A percentile compares a stretch with the other conserved stretches of the same genome.
Conservation (phyloP, 306 rosid genomes). For the Gastrolobium villosum region DNA sequence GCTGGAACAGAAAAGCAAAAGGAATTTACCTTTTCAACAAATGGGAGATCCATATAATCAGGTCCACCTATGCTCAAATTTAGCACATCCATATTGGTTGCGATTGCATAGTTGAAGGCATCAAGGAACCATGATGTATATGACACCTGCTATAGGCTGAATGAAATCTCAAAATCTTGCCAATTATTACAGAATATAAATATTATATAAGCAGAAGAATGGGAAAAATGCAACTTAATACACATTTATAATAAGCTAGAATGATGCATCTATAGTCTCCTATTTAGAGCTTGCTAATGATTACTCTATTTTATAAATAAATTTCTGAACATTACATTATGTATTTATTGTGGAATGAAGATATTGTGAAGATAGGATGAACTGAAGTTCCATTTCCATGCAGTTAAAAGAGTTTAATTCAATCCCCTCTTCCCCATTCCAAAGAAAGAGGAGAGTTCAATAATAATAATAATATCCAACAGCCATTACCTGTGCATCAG, state of each 20-base stretch:
- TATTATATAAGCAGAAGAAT: conserved; percentile 23
- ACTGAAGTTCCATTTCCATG: conserved; percentile 24
- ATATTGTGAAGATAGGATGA: conserved; percentile 5
- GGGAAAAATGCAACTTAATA: conserved; percentile 21
- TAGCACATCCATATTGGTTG: conserved; percentile 93
- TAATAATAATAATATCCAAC: conserved; percentile 45
- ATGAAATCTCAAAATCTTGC: conserved; percentile 78
- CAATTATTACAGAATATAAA: conserved; percentile 48
- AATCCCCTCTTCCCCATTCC: background rate
- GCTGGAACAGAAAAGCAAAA: conserved; percentile 14
- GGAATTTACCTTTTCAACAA: conserved; percentile 85
- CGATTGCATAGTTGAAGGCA: conserved; percentile 98
- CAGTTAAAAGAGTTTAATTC: conserved; percentile 24
- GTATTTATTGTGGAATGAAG: conserved; percentile 21
- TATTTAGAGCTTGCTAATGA: conserved; percentile 21
- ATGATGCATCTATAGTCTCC: conserved; percentile 25
- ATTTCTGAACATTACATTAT: conserved; percentile 22
- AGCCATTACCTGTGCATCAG: conserved; percentile 99
- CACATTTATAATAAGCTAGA: conserved; percentile 13
- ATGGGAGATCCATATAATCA: conserved; percentile 97
- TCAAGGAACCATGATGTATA: conserved; percentile 99
- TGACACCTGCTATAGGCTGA: conserved; percentile 99
- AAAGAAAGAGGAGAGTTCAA: conserved; percentile 29
- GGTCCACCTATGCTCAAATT: conserved; percentile 99
- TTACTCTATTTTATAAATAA: conserved; percentile 9